Evolutionary conservation across 805 yeast species (phyloP), one percentile per base, ranked within the genome.

Genomic region (Candida arabinofermentans): DNA sequence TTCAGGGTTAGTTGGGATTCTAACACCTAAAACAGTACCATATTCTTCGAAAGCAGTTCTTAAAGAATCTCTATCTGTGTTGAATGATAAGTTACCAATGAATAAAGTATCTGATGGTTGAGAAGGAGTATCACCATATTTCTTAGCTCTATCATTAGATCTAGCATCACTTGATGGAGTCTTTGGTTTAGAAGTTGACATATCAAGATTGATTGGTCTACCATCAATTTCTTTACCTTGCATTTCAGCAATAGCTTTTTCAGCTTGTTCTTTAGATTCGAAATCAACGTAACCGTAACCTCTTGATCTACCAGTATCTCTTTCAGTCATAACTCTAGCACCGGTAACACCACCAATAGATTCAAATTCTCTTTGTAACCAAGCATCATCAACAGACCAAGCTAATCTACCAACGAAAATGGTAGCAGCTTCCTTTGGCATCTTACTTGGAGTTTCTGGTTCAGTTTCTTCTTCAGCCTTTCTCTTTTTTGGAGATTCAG

Each of bases 221-320:
- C 99, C 98, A 58, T 93, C 99, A 54, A 93, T 83, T 72, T 91
- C 98, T 64, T 75, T 80, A 62, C 96, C 98, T 71, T 89, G 96
- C 79, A 74, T 76, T 64, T 83, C 86, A 48, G 72, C 71, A 47
- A 91, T 66, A 8, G 98, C 98, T 67, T 82, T 83, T 66, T 87
- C 89, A 53, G 97, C 99, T 47, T 72, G 72, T 22, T 77, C 77
- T 59, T 78, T 79, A 58, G 75, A 69, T 56, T 79, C 88, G 62
- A 93, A 93, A 66, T 93, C 99, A 66, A 93, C 96, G 71, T 93
- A 93, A 65, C 95, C 95, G 76, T 86, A 91, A 67, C 99, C 99
- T 76, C 91, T 83, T 42, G 96, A 88, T 71, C 87, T 86, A 46
- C 95, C 78, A 48, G 84, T 85, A 24, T 54, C 59, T 71, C 93